Evolutionary conservation across 768 basidiomycete species (phyloP), one percentile per base, ranked within the genome.

Genomic region (Hygrophorus russula): DNA sequence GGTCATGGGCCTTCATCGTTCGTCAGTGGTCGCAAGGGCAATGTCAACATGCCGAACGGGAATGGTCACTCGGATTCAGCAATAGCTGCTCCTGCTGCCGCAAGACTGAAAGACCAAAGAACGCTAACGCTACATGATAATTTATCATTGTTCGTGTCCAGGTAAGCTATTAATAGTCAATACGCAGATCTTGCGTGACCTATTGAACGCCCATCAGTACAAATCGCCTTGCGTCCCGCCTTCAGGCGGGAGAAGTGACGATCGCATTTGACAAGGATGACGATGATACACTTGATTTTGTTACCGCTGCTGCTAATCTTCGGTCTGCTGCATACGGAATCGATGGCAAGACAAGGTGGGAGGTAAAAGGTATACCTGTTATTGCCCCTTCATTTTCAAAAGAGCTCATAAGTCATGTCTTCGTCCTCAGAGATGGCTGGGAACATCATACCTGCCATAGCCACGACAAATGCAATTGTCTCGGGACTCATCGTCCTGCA

Each of bases 361-460:
- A 97, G 58, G 81, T 99, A 39, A 99, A 99, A 76, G 91, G 92
- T 88, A 41, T 34, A 61, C 51, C 0, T n/a, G n/a, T 37, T 41
- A 18, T 40, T 17, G n/a, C 34, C 31, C 18, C 8, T 8, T 32
- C 6, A 17, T 36, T 14, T 31, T 24, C n/a, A 20, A 30, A 11
- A 20, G 12, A 3, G 12, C 15, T 20, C 28, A 17, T 37, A 13
- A 30, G 17, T 32, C 4, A 19, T 31, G 17, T 15, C n/a, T n/a
- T n/a, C n/a, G n/a, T n/a, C n/a, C n/a, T n/a, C 59, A 94, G 93
- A 97, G 63, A 98, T 97, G 89, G 96, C 96, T 0, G 96, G 96
- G 8, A 99, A 99, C 62, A 98, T 99, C 54, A 99, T 98, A 50
- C 96, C 96, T 5, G 96, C 96, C 1, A 98, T 99, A 53, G 96